A percentile compares a stretch with the other conserved stretches of the same genome.
phyloP scores from a whole-genome alignment of 345 rosid genomes.

The Turritis glabra region DNA sequence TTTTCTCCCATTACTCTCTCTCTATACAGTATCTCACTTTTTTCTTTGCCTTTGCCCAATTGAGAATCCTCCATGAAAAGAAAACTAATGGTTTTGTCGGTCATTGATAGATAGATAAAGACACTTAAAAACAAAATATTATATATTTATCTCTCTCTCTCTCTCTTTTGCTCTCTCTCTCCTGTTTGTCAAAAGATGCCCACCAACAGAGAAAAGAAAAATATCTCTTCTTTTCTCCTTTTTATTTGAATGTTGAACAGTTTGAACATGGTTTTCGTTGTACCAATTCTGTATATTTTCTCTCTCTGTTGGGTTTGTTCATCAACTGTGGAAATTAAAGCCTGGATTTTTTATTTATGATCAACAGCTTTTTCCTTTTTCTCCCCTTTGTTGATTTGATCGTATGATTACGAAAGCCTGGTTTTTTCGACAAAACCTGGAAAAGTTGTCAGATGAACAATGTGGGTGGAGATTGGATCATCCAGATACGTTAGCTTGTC shows the following conservation, averaged over 20 bases:
- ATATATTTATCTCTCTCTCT: background rate
- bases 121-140: background rate
- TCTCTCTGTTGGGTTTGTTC: slow-evolving; percentile 18
- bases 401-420: slow-evolving; percentile 26
- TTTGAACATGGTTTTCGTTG: slow-evolving; percentile 9
- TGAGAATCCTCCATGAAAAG: slow-evolving; percentile 36
- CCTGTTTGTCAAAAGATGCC: slow-evolving; percentile 42
- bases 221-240: background rate
- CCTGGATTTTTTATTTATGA: slow-evolving; percentile 6
- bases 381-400: background rate
- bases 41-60: slow-evolving; percentile 31
- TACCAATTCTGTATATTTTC: background rate
- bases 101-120: slow-evolving; percentile 15
- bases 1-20: background rate
- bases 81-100: slow-evolving; percentile 39
- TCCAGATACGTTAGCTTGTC: slow-evolving; percentile 4
- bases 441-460: slow-evolving; percentile 43
- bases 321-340: slow-evolving; percentile 30
- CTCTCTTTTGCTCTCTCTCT: background rate
- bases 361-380: slow-evolving; percentile 22
- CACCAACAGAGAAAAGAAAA: slow-evolving; percentile 24
- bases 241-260: slow-evolving; percentile 38
- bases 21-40: slow-evolving; percentile 4
- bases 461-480: slow-evolving; percentile 32
- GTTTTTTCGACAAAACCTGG: slow-evolving; percentile 23